These are phyloP conservation scores for Hypoxylon sp. DNA, from an alignment of 2,329 filamentous ascomycete genomes.

Conservation along the genomic window DNA sequence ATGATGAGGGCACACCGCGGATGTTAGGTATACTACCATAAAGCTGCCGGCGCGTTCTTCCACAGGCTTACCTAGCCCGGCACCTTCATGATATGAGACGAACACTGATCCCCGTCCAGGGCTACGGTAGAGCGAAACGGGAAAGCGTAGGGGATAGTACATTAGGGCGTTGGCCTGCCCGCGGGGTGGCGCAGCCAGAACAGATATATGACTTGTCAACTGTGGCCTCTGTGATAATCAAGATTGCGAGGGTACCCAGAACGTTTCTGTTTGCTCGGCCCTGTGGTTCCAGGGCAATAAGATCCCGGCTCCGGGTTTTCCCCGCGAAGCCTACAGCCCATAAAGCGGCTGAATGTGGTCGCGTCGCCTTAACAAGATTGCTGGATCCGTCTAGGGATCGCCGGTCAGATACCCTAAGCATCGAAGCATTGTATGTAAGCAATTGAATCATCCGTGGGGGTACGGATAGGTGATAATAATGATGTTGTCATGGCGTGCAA, in stretches of 20 bases:
- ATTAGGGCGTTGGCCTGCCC: conserved; percentile 26
- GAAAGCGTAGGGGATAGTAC: conserved; percentile 13
- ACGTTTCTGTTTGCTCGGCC: conserved; percentile 37
- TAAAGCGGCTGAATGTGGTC: conserved; percentile 42
- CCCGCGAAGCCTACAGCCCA: conserved; percentile 43
- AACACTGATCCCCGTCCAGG: conserved; percentile 30
- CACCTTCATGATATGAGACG: conserved; percentile 13
- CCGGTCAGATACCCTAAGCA: conserved; percentile 30
- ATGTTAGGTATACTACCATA: conserved; percentile 30
- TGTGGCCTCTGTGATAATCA: conserved; percentile 24
- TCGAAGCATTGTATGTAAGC: conserved; percentile 29
- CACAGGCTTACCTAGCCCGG: conserved; percentile 11
- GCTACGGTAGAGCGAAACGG: conserved; percentile 26
- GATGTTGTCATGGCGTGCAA: conserved; percentile 45
- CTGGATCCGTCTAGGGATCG: conserved; percentile 38
- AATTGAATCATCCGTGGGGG: conserved; percentile 40
- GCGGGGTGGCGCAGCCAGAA: conserved; percentile 32
- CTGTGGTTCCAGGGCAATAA: conserved; percentile 24
- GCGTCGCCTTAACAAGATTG: conserved; percentile 28
- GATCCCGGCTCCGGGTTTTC: conserved; percentile 41
- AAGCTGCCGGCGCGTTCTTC: conserved; percentile 18
- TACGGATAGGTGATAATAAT: conserved; percentile 28
- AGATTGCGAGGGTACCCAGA: conserved; percentile 35
- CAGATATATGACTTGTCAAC: conserved; percentile 40
- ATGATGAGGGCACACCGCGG: conserved; percentile 23